These are phyloP conservation scores for Trametes punicea DNA, from an alignment of 768 basidiomycete genomes.

Conservation along the genomic window DNA sequence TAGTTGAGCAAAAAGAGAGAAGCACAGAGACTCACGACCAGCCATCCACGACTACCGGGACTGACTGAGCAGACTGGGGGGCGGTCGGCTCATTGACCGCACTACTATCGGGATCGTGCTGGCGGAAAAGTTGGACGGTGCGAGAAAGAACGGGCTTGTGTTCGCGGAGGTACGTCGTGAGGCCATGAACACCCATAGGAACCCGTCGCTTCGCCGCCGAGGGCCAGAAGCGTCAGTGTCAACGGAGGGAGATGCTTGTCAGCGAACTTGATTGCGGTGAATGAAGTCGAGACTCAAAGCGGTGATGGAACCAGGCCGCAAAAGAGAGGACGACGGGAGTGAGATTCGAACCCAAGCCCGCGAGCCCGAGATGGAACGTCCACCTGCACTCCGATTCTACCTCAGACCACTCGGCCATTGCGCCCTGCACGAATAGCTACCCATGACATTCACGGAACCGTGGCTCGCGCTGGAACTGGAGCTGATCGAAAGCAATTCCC, in stretches of 20 bases:
- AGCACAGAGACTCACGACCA: conserved; percentile 71
- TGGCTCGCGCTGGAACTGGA: too few relatives aligned
- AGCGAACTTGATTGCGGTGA: too few relatives aligned
- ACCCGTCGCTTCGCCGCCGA: neutral
- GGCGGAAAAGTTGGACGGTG: conserved; percentile 31
- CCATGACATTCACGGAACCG: too few relatives aligned
- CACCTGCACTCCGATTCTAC: conserved; percentile 43
- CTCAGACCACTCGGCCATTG: conserved; percentile 86
- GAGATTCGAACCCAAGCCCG: conserved; percentile 20
- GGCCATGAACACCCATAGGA: conserved; percentile 50
- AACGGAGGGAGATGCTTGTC: neutral
- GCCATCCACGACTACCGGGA: conserved; percentile 71
- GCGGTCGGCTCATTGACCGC: neutral
- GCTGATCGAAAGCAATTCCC: too few relatives aligned
- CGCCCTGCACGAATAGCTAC: neutral
- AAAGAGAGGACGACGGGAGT: conserved; percentile 10
- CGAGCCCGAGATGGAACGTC: conserved; percentile 9
- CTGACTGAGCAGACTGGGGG: conserved; percentile 9
- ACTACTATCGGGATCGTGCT: neutral
- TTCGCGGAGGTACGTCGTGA: conserved; percentile 50
- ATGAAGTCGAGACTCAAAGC: too few relatives aligned
- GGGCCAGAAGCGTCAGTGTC: neutral
- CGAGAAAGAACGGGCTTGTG: conserved; percentile 39
- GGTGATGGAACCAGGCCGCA: neutral
- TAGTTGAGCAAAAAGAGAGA: too few relatives aligned